Percentiles rank a stretch among this genome's conserved stretches.
Evolutionary conservation across 1,284 basidiomycete species (phyloP).

Genomic region (Sanghuangporus sanghuang): DNA sequence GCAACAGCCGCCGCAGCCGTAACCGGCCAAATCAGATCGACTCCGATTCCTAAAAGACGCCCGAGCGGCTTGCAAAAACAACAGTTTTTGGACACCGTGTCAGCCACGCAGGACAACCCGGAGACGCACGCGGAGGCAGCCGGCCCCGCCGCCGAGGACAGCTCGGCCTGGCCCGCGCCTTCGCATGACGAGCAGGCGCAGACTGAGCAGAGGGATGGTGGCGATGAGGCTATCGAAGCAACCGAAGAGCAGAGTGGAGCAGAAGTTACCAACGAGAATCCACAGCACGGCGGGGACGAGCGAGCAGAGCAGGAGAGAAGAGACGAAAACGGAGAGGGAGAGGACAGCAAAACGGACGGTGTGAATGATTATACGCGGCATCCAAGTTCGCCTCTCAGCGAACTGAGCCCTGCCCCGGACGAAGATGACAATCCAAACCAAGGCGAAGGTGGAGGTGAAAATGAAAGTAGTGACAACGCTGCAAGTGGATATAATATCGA

Average conservation of each 20-base stretch:
- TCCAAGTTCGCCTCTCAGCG: conserved; percentile 14
- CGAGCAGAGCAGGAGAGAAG: not conserved
- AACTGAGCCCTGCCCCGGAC: conserved; percentile 14
- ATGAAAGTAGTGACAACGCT: not conserved
- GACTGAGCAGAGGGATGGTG: not conserved
- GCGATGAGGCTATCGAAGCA: not conserved
- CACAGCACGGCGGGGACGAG: not conserved
- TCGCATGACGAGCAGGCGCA: not conserved
- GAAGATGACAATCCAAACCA: conserved; percentile 8
- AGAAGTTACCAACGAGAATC: not conserved
- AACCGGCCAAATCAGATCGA: not conserved
- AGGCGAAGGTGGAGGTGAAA: not conserved
- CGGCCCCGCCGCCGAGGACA: not conserved
- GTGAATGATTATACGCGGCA: not conserved
- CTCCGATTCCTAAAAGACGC: not conserved
- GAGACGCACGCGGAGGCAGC: not conserved
- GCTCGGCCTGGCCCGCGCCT: conserved; percentile 3
- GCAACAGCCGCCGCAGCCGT: not conserved
- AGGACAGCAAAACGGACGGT: not conserved
- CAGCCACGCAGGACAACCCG: not conserved
- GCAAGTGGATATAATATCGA: not conserved
- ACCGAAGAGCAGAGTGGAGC: not conserved
- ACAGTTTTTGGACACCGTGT: not conserved
- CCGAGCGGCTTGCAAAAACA: not conserved
- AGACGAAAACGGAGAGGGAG: not conserved